Evolutionary conservation across 352 stramenopile genomes (phyloP), one percentile per base, ranked within the genome.

Genomic region (Elongisporangium prolatum): DNA sequence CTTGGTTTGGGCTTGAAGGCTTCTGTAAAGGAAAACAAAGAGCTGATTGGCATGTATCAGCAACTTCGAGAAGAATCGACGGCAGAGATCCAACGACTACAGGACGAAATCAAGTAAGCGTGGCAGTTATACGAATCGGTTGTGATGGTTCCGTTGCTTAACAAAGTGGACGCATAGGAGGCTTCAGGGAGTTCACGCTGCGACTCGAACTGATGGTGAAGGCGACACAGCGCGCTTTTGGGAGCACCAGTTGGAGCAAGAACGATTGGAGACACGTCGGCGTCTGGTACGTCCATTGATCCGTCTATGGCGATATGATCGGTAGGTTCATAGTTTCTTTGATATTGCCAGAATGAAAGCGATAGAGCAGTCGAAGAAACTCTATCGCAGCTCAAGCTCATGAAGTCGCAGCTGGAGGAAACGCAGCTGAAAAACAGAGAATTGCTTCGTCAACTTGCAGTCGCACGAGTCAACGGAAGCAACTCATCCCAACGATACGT

Each of bases 361-460:
- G 78, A 71, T 14, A 65, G 58, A 14, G 61, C 77, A 3, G 65
- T 86, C 1, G 64, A 86, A 25, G 79, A 89, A 48, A 83, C 77
- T 18, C 64, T 89, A 1, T 60, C 65, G 5, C 74, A 86, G 61
- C 69, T 91, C 56, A 54, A 86, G 52, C 67, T 75, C 22, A 78
- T 85, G 64, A 87, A 87, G 57, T 63, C 62, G 1, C 68, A 87
- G 50, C 49, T 90, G 11, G 72, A 91, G 38, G 77, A 89, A 47
- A 69, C 67, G 2, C 77, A 93, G 40, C 66, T 88, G 7, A 89
- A 90, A 51, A 93, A 93, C 56, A 78, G 80, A 21, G 81, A 93
- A 25, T 60, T 93, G 3, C 60, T 91, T 37, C 77, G 81, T 0
- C 81, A 93, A 54, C 69, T 93, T 13, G 84, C 84, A 3, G 81